A percentile compares a stretch with the other conserved stretches of the same genome.
phyloP scores from a whole-genome alignment of 805 yeast genomes.

The Cyberlindnera mrakii region DNA sequence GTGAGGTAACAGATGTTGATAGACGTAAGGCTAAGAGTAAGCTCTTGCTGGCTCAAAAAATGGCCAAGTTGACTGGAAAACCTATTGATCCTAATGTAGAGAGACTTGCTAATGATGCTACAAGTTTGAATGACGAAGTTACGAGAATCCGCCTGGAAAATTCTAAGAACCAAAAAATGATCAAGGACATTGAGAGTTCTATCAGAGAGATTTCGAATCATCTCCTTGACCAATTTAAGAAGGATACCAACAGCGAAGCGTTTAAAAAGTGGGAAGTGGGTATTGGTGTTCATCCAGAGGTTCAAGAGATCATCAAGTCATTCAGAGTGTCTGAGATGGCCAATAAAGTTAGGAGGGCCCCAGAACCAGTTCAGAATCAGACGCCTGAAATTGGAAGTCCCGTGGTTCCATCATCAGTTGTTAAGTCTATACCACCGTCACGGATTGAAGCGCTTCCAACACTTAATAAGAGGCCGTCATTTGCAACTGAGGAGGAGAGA shows the following conservation, averaged over 20 bases:
- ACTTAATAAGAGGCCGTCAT: background rate
- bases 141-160: conserved; percentile 48
- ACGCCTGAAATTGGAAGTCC: no score
- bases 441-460: conserved; percentile 1
- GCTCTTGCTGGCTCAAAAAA: conserved; percentile 71
- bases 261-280: conserved; percentile 77
- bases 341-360: conserved; percentile 10
- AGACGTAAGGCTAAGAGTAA: conserved; percentile 72
- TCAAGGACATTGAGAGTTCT: conserved; percentile 65
- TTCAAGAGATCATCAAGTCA: conserved; percentile 18
- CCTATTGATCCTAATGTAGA: conserved; percentile 34
- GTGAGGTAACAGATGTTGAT: conserved; percentile 78
- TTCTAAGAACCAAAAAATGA: conserved; percentile 47
- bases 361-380: background rate
- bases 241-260: conserved; percentile 22
- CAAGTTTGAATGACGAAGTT: conserved; percentile 42
- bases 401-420: background rate
- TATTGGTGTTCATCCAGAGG: conserved; percentile 58
- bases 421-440: conserved; percentile 4
- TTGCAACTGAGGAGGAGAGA: conserved; percentile 52
- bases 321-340: conserved; percentile 16
- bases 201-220: conserved; percentile 53
- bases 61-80: conserved; percentile 90
- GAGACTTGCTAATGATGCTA: conserved; percentile 30
- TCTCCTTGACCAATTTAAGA: conserved; percentile 26